Evolutionary conservation across 2,329 filamentous ascomycete genomes (phyloP).

Genomic region (Calonectria montana): DNA sequence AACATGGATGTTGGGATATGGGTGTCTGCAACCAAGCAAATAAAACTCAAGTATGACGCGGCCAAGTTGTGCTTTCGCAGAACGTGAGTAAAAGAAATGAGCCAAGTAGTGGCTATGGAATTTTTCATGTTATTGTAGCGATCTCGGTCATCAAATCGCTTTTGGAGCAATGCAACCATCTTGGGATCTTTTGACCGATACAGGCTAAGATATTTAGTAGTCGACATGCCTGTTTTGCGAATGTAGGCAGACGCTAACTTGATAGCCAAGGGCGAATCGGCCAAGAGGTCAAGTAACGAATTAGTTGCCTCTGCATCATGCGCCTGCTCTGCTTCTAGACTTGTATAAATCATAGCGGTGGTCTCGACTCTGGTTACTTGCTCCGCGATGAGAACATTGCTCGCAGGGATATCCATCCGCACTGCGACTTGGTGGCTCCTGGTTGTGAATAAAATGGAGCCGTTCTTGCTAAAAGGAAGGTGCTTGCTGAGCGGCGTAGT

Average conservation of each 20-base stretch:
- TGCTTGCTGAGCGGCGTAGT: constrained; percentile 32
- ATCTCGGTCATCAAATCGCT: constrained; percentile 44
- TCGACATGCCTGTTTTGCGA: constrained; percentile 38
- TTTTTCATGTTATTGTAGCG: constrained; percentile 42
- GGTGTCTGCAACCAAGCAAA: constrained; percentile 44
- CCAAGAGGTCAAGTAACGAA: constrained; percentile 44
- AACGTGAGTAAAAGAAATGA: constrained; percentile 49
- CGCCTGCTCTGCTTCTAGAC: constrained; percentile 32
- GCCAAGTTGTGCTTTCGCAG: constrained; percentile 37
- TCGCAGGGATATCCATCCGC: constrained; percentile 11
- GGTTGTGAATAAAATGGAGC: constrained; percentile 38
- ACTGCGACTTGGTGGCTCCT: constrained; percentile 23
- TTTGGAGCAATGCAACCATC: constrained; percentile 40
- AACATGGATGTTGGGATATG: constrained; percentile 42
- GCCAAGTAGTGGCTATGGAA: constrained; percentile 47
- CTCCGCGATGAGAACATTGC: constrained; percentile 30
- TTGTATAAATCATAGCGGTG: constrained; percentile 31
- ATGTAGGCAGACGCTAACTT: constrained; percentile 51
- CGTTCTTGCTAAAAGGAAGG: constrained; percentile 40
- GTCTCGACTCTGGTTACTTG: constrained; percentile 38
- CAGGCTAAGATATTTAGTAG: constrained; percentile 39
- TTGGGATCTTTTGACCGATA: constrained; percentile 36
- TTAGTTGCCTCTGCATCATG: constrained; percentile 27
- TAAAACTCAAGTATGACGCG: constrained; percentile 43
- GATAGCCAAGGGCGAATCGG: constrained; percentile 50